phyloP scores from a whole-genome alignment of 495 filamentous ascomycete genomes.

The Talaromyces stipitatus region DNA sequence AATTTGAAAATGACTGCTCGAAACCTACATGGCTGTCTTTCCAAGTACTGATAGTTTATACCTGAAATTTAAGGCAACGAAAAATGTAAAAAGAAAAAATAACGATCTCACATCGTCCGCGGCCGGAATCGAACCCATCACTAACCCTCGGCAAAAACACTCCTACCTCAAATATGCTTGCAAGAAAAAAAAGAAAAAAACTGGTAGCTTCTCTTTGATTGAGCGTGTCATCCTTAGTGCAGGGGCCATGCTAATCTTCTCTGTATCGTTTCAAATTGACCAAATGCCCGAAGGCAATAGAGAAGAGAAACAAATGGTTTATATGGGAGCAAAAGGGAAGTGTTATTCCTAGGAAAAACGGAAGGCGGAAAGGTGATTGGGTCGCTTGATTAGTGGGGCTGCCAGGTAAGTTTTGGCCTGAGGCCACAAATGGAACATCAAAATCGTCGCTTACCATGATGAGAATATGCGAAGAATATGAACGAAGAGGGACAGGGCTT shows the following conservation, averaged over 20 bases:
- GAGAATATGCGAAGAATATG: too few species aligned
- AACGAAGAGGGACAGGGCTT: too few species aligned
- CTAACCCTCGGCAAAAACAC: background rate
- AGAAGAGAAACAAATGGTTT: constrained; percentile 10
- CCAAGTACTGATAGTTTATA: too few species aligned
- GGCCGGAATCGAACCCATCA: background rate
- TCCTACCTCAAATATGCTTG: constrained; percentile 13
- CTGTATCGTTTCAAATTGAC: constrained; percentile 78
- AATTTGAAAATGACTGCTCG: background rate
- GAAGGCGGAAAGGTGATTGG: background rate
- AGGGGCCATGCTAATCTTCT: constrained; percentile 99
- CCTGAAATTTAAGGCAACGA: background rate
- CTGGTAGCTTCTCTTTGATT: constrained; percentile 92
- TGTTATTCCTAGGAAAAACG: background rate
- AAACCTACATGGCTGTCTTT: background rate
- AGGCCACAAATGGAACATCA: constrained; percentile 11
- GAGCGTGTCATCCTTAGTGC: constrained; percentile 99
- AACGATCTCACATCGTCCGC: background rate
- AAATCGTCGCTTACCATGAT: constrained; percentile 3
- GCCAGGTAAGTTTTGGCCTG: background rate
- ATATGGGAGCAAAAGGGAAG: constrained; percentile 13
- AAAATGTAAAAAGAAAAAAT: background rate
- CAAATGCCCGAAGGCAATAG: constrained; percentile 65
- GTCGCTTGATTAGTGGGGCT: constrained; percentile 11
- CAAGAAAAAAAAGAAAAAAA: constrained; percentile 50